Conservation (phyloP, 1,284 basidiomycete genomes). For the Tranzscheliella williamsii region DNA sequence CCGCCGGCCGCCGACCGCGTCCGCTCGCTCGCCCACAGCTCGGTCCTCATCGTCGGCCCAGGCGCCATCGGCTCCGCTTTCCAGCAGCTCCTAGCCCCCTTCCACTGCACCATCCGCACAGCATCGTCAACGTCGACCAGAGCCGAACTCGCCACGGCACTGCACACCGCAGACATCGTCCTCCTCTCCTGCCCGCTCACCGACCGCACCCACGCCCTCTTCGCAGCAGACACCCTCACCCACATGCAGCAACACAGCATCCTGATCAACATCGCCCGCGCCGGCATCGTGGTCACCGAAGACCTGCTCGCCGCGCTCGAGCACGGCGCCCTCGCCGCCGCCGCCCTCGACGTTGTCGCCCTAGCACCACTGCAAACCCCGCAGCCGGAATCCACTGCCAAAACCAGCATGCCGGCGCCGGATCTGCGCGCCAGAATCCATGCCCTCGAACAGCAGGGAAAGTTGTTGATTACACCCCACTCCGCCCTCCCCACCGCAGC, state of each 20-base stretch:
- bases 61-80: conserved; percentile 27
- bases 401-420: too few species aligned
- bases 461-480: conserved; percentile 21
- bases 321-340: conserved; percentile 79
- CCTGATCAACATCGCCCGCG: conserved; percentile 56
- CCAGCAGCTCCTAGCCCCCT: conserved; percentile 7
- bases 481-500: conserved; percentile 8
- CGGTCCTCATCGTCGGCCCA: conserved; percentile 31
- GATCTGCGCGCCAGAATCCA: not conserved
- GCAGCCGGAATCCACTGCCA: not conserved
- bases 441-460: not conserved
- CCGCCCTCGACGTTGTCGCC: conserved; percentile 89
- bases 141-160: not conserved
- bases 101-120: conserved; percentile 10
- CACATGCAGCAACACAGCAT: not conserved
- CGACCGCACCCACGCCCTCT: conserved; percentile 4
- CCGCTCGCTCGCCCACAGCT: conserved; percentile 3
- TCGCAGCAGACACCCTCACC: conserved; percentile 3
- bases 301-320: conserved; percentile 78
- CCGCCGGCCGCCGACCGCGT: not conserved
- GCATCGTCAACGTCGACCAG: conserved; percentile 2
- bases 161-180: conserved; percentile 13
- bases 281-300: conserved; percentile 74
- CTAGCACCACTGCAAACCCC: too few species aligned
- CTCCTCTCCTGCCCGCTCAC: conserved; percentile 42